Evolutionary conservation across 495 filamentous ascomycete species (phyloP).

Genomic region (Lasiosphaeria ovina): DNA sequence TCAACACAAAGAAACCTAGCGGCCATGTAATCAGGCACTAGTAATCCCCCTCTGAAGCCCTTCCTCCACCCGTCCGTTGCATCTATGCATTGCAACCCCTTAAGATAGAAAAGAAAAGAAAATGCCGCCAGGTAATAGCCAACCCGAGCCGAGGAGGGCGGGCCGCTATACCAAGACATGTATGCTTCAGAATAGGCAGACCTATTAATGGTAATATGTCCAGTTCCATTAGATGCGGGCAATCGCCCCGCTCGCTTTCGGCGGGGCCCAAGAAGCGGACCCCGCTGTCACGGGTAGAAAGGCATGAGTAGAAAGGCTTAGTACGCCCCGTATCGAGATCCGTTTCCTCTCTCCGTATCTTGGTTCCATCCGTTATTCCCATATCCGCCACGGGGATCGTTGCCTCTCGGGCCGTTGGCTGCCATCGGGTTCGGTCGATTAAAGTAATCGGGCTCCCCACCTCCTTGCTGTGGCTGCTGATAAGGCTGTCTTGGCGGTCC

Average conservation of each 20-base stretch:
- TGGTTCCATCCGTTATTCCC: conserved; percentile 34
- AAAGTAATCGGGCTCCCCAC: conserved; percentile 15
- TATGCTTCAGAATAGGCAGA: not conserved
- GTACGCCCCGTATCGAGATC: conserved; percentile 16
- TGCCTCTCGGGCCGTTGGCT: conserved; percentile 21
- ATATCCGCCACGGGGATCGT: conserved; percentile 20
- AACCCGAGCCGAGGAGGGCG: not conserved
- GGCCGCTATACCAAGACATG: too few relatives aligned
- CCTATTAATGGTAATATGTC: conserved; percentile 1
- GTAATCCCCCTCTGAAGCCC: not conserved
- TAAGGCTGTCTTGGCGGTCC: conserved; percentile 8
- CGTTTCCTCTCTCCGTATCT: conserved; percentile 34
- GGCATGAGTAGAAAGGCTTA: not conserved
- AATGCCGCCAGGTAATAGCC: not conserved
- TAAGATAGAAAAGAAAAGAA: conserved; percentile 4
- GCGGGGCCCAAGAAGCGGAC: too few relatives aligned
- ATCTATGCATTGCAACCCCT: conserved; percentile 3
- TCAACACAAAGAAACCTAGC: not conserved
- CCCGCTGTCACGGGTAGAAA: too few relatives aligned
- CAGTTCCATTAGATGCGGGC: not conserved
- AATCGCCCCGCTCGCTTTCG: not conserved
- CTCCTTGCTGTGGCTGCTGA: conserved; percentile 19
- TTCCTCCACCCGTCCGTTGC: too few relatives aligned
- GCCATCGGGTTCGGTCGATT: conserved; percentile 18
- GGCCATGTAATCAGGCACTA: not conserved